Evolutionary conservation across 2,329 filamentous ascomycete species (phyloP), one percentile per base, ranked within the genome.

Genomic region (Chaetomium strumarium): DNA sequence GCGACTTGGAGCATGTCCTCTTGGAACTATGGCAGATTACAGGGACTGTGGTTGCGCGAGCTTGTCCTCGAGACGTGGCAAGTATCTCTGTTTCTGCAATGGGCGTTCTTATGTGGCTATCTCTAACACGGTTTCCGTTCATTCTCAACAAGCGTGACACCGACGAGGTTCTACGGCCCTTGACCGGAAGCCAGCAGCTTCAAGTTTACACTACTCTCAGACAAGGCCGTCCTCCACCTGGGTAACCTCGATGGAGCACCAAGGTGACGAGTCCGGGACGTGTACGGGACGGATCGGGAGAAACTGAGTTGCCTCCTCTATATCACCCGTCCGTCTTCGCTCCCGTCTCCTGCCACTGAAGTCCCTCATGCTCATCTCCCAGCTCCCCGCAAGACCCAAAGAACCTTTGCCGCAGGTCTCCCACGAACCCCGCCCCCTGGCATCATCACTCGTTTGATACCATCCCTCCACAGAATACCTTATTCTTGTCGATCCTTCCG

Each of bases 321-420:
- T 61, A 61, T 60, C 55, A 58, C 51, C 24, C 49, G 48, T 42
- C 44, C 14, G 37, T 43, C 50, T 42, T 44, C 16, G 37, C 48
- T 48, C 34, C 43, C 52, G 16, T 45, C 45, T 34, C 46, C 44
- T 30, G 37, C 40, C 24, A 10, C 19, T 11, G 7, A 24, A 11
- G 12, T 19, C n/a, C n/a, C 44, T 45, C 17, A 20, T 47, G 36
- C 48, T 53, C 46, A 24, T 46, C 41, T 31, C 30, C 48, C 46
- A 24, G 14, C 17, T 16, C 11, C 11, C n/a, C 33, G 14, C 12
- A n/a, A 29, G 43, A 54, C 39, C 2, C 33, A 37, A 41, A 55
- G 33, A 45, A 19, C n/a, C 38, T n/a, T 17, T 11, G 31, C 24
- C 30, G 11, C 30, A 4, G 16, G 9, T n/a, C n/a, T n/a, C n/a